These are phyloP conservation scores for Bimuria novae-zelandiae DNA, from an alignment of 2,329 filamentous ascomycete species.

Conservation along the genomic window DNA sequence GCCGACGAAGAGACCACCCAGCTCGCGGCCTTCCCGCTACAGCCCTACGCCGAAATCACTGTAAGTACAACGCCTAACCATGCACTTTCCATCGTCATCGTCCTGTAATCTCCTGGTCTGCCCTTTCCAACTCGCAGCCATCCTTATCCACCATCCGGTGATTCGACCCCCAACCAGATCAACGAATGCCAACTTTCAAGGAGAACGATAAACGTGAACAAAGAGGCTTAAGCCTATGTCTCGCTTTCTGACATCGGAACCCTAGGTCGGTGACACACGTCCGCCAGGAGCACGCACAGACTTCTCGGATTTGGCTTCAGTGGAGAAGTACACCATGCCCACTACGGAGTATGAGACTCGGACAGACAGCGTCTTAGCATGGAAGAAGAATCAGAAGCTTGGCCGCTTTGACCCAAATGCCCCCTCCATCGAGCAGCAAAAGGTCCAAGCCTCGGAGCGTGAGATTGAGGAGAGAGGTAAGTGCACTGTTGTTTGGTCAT, in stretches of 20 bases:
- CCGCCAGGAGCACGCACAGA: slow-evolving; percentile 76
- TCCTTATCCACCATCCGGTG: too few species aligned
- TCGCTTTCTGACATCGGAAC: slow-evolving; percentile 27
- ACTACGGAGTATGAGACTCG: slow-evolving; percentile 82
- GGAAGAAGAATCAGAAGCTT: slow-evolving; percentile 95
- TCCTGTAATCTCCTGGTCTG: too few species aligned
- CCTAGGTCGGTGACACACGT: slow-evolving; percentile 77
- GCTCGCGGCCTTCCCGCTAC: slow-evolving; percentile 68
- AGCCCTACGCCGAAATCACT: slow-evolving; percentile 77
- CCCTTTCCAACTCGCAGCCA: too few species aligned
- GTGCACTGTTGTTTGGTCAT: slow-evolving; percentile 22
- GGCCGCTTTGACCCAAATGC: slow-evolving; percentile 92
- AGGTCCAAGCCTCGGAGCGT: slow-evolving; percentile 68
- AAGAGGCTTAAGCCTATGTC: slow-evolving; percentile 21
- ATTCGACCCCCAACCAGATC: too few species aligned
- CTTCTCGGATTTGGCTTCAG: slow-evolving; percentile 77
- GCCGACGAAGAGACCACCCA: slow-evolving; percentile 72
- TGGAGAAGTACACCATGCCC: slow-evolving; percentile 92
- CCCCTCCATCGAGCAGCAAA: slow-evolving; percentile 72
- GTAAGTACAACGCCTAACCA: slow-evolving; percentile 71
- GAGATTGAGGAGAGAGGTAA: slow-evolving; percentile 73
- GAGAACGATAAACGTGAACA: too few species aligned
- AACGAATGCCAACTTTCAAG: too few species aligned
- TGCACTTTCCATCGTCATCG: slow-evolving; percentile 20
- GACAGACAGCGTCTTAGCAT: slow-evolving; percentile 85